Conservation (phyloP, 2,329 filamentous ascomycete species). For the Aspergillus flavus region DNA sequence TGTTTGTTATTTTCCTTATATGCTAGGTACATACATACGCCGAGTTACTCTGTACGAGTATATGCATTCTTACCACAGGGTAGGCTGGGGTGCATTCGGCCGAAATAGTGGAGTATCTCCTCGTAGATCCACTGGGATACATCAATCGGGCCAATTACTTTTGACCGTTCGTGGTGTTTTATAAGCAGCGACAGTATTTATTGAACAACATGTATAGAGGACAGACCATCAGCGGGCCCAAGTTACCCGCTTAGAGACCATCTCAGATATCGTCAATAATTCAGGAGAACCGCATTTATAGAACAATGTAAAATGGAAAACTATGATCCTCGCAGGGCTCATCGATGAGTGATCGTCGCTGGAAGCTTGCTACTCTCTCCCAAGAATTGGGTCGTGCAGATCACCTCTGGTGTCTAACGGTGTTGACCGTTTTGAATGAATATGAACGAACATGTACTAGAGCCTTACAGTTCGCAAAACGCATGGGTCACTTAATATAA, state of each 20-base stretch:
- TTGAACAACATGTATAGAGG: neutral
- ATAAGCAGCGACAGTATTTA: neutral
- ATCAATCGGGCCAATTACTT: neutral
- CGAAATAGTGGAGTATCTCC: conserved; percentile 13
- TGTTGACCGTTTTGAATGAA: neutral
- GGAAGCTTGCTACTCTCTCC: conserved; percentile 13
- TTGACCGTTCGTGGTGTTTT: neutral
- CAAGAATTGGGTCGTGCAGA: conserved; percentile 13
- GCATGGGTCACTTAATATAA: conserved; percentile 2
- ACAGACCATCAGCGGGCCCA: neutral
- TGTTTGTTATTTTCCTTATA: neutral
- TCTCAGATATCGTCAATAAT: neutral
- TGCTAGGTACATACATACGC: neutral
- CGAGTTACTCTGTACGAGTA: neutral
- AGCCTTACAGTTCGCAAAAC: neutral
- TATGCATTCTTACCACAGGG: neutral
- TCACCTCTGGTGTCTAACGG: conserved; percentile 11
- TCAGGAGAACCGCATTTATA: neutral
- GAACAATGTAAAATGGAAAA: neutral
- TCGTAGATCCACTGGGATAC: neutral
- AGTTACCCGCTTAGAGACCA: neutral
- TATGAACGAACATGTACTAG: conserved; percentile 1
- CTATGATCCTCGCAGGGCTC: neutral
- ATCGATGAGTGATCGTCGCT: conserved; percentile 2
- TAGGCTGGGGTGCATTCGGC: conserved; percentile 12